Conservation (phyloP, 1,139 yeast genomes). For the Geotrichum restrictum region DNA sequence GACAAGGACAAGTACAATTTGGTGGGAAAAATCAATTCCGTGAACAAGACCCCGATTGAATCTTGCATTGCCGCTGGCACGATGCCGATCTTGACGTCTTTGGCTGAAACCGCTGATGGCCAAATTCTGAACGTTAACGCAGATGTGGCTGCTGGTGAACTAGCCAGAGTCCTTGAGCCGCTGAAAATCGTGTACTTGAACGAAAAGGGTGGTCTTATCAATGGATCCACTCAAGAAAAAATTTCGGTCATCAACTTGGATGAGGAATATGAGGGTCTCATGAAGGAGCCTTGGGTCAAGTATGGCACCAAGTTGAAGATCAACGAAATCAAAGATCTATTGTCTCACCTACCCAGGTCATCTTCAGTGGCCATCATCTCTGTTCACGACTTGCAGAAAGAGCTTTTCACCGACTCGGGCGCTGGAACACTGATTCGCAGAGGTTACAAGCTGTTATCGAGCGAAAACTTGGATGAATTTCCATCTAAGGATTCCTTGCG, state of each 20-base stretch:
- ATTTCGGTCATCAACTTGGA: conserved; percentile 86
- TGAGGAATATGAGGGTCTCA: conserved; percentile 85
- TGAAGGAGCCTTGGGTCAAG: conserved; percentile 96
- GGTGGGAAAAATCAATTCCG: conserved; percentile 83
- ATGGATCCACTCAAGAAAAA: conserved; percentile 87
- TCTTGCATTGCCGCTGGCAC: conserved; percentile 95
- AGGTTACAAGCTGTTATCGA: conserved; percentile 80
- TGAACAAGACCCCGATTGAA: conserved; percentile 85
- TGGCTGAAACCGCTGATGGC: conserved; percentile 94
- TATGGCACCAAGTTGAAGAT: conserved; percentile 96
- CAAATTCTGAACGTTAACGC: conserved; percentile 96
- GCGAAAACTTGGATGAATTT: conserved; percentile 63
- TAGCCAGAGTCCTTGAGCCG: conserved; percentile 96
- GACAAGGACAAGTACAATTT: conserved; percentile 86
- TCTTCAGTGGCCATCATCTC: conserved; percentile 96
- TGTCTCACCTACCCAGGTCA: conserved; percentile 90
- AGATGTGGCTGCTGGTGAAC: conserved; percentile 96
- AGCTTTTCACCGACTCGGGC: conserved; percentile 96
- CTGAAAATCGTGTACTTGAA: conserved; percentile 90
- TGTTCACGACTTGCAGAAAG: conserved; percentile 91
- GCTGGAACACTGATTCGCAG: conserved; percentile 97
- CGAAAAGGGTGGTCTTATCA: conserved; percentile 94
- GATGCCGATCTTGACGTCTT: conserved; percentile 87
- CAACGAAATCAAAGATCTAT: conserved; percentile 88
- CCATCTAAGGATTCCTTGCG: conserved; percentile 68